Base-by-base conservation (phyloP, 2,329 filamentous ascomycete genomes). In the Fonsecaea monophora region DNA sequence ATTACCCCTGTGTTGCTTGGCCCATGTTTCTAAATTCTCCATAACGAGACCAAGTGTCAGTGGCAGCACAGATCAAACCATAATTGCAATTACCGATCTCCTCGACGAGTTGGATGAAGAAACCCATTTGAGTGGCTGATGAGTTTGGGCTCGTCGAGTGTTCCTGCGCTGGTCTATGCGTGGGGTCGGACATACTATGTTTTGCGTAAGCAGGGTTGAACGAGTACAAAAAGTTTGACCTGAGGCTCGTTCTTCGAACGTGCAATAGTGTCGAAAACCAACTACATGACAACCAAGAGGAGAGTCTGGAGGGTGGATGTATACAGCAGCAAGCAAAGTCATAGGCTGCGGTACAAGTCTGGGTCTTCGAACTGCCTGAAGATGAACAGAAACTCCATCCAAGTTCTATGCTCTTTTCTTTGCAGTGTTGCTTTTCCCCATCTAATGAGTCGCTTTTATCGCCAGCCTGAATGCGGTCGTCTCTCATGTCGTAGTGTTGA, bases 1-100 rank as follows among this genome's bases (percentile, higher is more conserved):
- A 83, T 81, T 82, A 86, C 86, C 86, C 87, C 90, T 90, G 88
- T 91, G 89, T 93, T 93, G 90, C 90, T 90, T 89, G 86, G 84
- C 84, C 89, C 81, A 81, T 78, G 83, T 77, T 77, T 72, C 75
- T 77, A 75, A 45, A 56, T 37, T 48, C 71, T 42, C 78, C 72
- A 78, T 83, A 79, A 81, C 85, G 83, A 82, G 77, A 76, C 79
- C 81, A 88, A 88, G 90, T 89, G 90, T 93, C 90, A 88, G 86
- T 90, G 87, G 85, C 87, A 89, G 87, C 89, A 85, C 86, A 94
- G 90, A 92, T 77, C 68, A 81, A 81, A 90, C 82, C 45, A 85
- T 84, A 72, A 94, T 94, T 93, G 90, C 90, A 92, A 82, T 79
- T 50, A 50, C 83, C 80, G 83, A 81, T 84, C 70, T 72, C 69